Conservation (phyloP, 2,329 filamentous ascomycete genomes). For the Neospermospora avenae region DNA sequence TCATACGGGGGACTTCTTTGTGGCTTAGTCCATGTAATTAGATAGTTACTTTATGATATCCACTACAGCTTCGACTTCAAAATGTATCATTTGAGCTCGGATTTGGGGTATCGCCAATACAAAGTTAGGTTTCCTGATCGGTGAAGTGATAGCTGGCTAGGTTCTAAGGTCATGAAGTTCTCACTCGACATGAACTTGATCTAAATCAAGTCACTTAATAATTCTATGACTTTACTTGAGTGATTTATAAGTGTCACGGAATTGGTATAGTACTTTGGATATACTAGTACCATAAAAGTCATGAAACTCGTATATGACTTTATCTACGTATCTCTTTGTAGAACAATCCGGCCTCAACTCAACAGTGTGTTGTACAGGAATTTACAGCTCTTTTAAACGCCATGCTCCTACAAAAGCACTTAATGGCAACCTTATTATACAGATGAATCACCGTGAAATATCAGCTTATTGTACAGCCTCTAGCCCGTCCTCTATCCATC, state of each 20-base stretch:
- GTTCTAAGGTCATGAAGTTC: too few relatives aligned
- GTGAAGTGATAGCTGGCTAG: too few relatives aligned
- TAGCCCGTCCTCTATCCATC: constrained; percentile 48
- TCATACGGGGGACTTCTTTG: constrained; percentile 23
- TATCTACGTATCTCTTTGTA: too few relatives aligned
- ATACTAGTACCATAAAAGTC: too few relatives aligned
- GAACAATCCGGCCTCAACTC: background rate
- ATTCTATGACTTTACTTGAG: too few relatives aligned
- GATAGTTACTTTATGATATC: constrained; percentile 36
- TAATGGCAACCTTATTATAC: background rate
- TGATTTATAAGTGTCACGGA: too few relatives aligned
- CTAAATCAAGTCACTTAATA: too few relatives aligned
- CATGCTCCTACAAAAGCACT: constrained; percentile 9
- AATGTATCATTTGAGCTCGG: constrained; percentile 14
- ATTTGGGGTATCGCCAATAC: too few relatives aligned
- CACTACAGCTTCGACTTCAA: constrained; percentile 19
- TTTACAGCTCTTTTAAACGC: constrained; percentile 10
- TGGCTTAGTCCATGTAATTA: constrained; percentile 37
- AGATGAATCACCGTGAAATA: constrained; percentile 33
- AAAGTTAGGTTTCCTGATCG: too few relatives aligned
- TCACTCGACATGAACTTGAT: too few relatives aligned
- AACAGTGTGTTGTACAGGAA: background rate
- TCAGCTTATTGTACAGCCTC: constrained; percentile 28
- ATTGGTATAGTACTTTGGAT: too few relatives aligned
- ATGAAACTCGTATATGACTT: too few relatives aligned